Evolutionary conservation across 208 protist genomes (phyloP).

Genomic region (Angomonas ambiguus): DNA sequence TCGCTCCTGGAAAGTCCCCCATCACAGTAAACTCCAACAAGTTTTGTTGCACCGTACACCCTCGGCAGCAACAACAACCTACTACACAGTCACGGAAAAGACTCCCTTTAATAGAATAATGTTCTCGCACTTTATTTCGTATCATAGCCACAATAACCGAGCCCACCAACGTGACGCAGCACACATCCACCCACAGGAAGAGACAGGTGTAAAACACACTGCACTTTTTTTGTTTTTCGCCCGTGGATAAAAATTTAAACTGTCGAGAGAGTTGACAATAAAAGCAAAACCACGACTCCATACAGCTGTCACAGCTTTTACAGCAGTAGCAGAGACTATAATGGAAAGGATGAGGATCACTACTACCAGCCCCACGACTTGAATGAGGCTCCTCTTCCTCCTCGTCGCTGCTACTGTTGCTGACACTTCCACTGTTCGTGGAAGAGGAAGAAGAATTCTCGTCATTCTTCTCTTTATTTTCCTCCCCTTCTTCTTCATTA

Average conservation of each 20-base stretch:
- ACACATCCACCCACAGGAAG: not conserved
- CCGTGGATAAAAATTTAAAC: not conserved
- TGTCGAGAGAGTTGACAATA: conserved; percentile 8
- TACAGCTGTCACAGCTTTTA: not conserved
- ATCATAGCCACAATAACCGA: not conserved
- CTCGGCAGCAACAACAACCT: not conserved
- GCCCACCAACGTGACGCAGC: not conserved
- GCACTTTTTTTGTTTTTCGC: not conserved
- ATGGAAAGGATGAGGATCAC: no score
- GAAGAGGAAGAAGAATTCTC: no score
- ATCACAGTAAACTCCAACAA: not conserved
- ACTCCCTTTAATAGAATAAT: not conserved
- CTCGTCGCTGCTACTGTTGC: not conserved
- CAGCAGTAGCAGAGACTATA: not conserved
- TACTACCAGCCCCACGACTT: no score
- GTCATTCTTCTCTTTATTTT: not conserved
- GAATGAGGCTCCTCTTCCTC: not conserved
- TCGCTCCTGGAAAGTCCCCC: not conserved
- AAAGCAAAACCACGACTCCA: not conserved
- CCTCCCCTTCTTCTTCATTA: not conserved
- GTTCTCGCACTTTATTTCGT: not conserved
- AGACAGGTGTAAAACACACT: not conserved
- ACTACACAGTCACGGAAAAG: not conserved
- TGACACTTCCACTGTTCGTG: not conserved
- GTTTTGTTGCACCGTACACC: conserved; percentile 3